Conservation (phyloP, 345 rosid genomes). For the Clausena lansium region DNA sequence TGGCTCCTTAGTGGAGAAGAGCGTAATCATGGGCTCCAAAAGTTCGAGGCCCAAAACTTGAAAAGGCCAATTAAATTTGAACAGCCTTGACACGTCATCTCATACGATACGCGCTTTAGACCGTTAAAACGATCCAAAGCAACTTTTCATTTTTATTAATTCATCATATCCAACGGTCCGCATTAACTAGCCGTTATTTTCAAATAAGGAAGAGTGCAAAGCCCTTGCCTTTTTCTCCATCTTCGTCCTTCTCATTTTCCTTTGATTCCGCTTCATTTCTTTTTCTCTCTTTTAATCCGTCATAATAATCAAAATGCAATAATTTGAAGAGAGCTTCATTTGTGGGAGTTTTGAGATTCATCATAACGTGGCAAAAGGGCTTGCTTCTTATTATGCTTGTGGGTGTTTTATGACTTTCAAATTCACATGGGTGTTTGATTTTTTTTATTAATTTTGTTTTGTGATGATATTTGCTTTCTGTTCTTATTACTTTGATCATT, state of each 20-base stretch:
- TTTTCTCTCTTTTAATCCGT: neutral
- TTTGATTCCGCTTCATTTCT: neutral
- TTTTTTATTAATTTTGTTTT: slow-evolving; percentile 5
- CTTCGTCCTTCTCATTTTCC: slow-evolving; percentile 46
- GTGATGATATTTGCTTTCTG: slow-evolving; percentile 7
- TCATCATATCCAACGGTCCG: slow-evolving; percentile 50
- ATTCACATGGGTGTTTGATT: neutral
- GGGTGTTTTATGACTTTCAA: neutral
- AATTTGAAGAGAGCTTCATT: neutral
- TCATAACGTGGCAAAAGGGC: neutral
- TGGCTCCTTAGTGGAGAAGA: neutral
- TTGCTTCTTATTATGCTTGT: neutral
- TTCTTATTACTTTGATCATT: slow-evolving; percentile 16
- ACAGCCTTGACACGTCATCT: neutral
- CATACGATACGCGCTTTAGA: neutral
- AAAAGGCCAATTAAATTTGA: neutral
- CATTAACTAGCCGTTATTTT: slow-evolving; percentile 73
- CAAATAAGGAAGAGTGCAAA: slow-evolving; percentile 38
- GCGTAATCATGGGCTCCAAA: neutral
- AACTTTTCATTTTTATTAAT: slow-evolving; percentile 18
- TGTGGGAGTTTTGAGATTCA: neutral
- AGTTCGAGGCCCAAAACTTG: neutral
- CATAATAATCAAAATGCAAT: neutral
- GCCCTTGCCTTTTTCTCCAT: neutral
- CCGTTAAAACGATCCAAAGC: slow-evolving; percentile 43